phyloP scores from a whole-genome alignment of 768 basidiomycete genomes.

The Calocera cornea region DNA sequence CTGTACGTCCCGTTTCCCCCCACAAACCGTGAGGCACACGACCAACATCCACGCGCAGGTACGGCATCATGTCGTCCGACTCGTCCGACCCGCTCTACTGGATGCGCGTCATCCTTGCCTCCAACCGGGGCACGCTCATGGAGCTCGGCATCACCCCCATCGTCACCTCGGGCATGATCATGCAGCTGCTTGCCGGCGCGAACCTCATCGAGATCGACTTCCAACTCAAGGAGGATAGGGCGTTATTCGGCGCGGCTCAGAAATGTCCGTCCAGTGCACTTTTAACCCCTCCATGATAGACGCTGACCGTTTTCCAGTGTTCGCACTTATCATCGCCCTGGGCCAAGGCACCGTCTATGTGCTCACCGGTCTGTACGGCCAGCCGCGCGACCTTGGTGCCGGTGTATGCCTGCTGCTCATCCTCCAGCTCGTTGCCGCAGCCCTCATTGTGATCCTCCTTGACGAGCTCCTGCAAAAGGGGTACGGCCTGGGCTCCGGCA shows the following conservation, averaged over 20 bases:
- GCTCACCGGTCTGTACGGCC: constrained; percentile 90
- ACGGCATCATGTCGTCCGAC: constrained; percentile 99
- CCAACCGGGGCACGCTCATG: constrained; percentile 97
- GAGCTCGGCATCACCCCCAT: constrained; percentile 97
- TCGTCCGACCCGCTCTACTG: constrained; percentile 98
- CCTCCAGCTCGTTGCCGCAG: constrained; percentile 85
- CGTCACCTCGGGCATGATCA: constrained; percentile 98
- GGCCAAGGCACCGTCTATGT: constrained; percentile 97
- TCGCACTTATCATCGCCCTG: constrained; percentile 89
- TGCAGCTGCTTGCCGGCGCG: constrained; percentile 96
- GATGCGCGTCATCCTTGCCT: constrained; percentile 99
- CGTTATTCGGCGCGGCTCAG: constrained; percentile 89
- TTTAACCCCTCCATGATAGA: not conserved
- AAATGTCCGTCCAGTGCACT: constrained; percentile 56
- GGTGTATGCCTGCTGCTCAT: constrained; percentile 95
- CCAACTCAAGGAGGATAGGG: constrained; percentile 89
- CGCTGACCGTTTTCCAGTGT: constrained; percentile 41
- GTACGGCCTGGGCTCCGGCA: constrained; percentile 95
- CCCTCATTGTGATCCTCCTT: constrained; percentile 93
- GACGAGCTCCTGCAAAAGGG: constrained; percentile 99
- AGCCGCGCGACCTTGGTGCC: constrained; percentile 81
- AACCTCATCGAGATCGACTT: constrained; percentile 98
- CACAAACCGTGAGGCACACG: not conserved
- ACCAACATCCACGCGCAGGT: constrained; percentile 22
- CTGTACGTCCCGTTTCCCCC: constrained; percentile 25